Conservation (phyloP, 306 rosid genomes). For the Vigna unguiculata region DNA sequence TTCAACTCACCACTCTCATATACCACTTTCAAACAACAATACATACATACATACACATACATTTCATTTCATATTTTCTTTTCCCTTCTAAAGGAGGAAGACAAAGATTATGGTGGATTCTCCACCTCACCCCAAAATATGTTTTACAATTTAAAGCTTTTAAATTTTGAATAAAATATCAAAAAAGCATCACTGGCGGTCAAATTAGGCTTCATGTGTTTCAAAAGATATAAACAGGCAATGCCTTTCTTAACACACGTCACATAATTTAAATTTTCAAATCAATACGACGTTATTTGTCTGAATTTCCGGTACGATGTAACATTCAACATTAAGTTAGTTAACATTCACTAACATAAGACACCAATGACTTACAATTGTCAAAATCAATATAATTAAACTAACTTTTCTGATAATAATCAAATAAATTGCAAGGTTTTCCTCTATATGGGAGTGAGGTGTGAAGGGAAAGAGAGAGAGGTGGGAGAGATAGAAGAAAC, state of each 20-base stretch:
- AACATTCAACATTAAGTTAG: neutral
- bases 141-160: too few species aligned
- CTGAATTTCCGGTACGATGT: neutral
- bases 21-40: constrained; percentile 22
- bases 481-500: neutral
- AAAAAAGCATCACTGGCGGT: neutral
- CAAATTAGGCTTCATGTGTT: neutral
- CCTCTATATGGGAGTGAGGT: neutral
- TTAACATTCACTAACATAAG: neutral
- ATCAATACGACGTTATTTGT: neutral
- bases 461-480: constrained; percentile 29
- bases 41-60: too few species aligned
- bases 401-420: neutral
- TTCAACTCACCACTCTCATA: constrained; percentile 39
- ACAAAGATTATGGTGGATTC: too few species aligned
- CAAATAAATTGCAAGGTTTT: neutral
- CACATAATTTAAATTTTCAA: neutral
- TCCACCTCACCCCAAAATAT: too few species aligned
- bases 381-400: neutral
- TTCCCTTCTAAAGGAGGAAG: too few species aligned
- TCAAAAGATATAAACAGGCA: neutral
- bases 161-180: neutral
- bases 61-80: too few species aligned
- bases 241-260: neutral
- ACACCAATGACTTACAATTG: neutral